Evolutionary conservation across 345 rosid genomes (phyloP), one percentile per base, ranked within the genome.

Genomic region (Gossypium raimondii): DNA sequence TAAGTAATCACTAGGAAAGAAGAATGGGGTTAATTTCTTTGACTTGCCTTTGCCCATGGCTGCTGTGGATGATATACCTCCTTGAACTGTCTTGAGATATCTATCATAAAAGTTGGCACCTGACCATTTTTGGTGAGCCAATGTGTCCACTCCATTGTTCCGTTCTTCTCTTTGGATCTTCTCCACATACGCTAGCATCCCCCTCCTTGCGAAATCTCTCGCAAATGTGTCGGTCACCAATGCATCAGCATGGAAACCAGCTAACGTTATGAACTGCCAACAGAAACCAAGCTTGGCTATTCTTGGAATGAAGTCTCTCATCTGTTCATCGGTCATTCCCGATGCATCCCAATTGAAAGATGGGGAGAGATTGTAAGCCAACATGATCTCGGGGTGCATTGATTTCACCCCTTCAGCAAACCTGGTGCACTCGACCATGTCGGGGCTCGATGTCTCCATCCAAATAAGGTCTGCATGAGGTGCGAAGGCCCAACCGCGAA

Each of bases 271-370:
- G 84, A 96, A 96, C 86, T 96, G 98, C 98, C 99, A 96, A 72
- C 93, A 89, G 70, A 76, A 96, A 0, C 99, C 99, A 17, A 96
- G 66, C 79, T 76, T 85, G 1, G 95, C 98, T 2, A 96, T 96
- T 80, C 79, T 78, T 0, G 98, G 99, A 50, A 93, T 96, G 82
- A 96, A 93, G 57, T 92, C 97, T 84, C 50, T 79, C 97, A 92
- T 96, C 73, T 92, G 93, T 58, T 82, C 80, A 70, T 96, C 93
- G 0, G 76, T 89, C 99, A 93, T 96, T 3, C 97, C 92, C 0
- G 98, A 96, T 3, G 97, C 97, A 24, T 96, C 99, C 98, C 97
- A 93, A 64, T 93, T 93, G 82, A 96, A 96, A 4, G 95, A 96
- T 0, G 98, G 99, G 1, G 97, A 96, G 43, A 96, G 92, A 77